Conservation (phyloP, 208 protist genomes). For the Acanthamoeba royreba region DNA sequence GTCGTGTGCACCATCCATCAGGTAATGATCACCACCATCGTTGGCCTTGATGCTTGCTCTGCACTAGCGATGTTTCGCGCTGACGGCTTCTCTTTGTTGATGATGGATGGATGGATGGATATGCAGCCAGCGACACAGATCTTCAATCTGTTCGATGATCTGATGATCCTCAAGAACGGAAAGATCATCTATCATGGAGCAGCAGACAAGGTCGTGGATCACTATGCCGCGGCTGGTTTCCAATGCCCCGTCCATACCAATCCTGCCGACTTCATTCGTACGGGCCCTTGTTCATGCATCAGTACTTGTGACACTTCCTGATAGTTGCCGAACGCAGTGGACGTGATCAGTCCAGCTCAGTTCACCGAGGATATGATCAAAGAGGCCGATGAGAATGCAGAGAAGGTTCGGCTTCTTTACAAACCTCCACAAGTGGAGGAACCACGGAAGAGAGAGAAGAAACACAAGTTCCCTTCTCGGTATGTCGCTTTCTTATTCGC, state of each 20-base stretch:
- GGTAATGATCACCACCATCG: no score
- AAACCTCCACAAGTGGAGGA: not conserved
- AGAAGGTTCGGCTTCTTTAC: not conserved
- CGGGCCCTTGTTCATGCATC: not conserved
- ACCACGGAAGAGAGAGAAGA: not conserved
- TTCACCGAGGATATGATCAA: not conserved
- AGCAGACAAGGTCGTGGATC: not conserved
- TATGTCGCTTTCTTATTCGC: not conserved
- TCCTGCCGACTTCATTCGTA: constrained; percentile 55
- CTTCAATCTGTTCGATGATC: constrained; percentile 52
- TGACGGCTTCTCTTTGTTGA: no score
- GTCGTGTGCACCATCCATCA: constrained; percentile 61
- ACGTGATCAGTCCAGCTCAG: not conserved
- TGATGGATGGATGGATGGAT: no score
- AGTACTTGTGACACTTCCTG: not conserved
- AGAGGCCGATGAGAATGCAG: constrained; percentile 18
- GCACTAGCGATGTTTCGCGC: no score
- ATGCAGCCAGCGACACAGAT: constrained; percentile 47
- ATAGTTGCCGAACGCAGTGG: not conserved
- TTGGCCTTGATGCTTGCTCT: no score
- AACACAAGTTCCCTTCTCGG: not conserved
- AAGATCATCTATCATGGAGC: constrained; percentile 45
- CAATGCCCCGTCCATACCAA: constrained; percentile 52
- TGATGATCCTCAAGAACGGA: constrained; percentile 41
- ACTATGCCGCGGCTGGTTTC: constrained; percentile 37